phyloP scores from a whole-genome alignment of 2,329 filamentous ascomycete species.

The Aspergillus japonicus region DNA sequence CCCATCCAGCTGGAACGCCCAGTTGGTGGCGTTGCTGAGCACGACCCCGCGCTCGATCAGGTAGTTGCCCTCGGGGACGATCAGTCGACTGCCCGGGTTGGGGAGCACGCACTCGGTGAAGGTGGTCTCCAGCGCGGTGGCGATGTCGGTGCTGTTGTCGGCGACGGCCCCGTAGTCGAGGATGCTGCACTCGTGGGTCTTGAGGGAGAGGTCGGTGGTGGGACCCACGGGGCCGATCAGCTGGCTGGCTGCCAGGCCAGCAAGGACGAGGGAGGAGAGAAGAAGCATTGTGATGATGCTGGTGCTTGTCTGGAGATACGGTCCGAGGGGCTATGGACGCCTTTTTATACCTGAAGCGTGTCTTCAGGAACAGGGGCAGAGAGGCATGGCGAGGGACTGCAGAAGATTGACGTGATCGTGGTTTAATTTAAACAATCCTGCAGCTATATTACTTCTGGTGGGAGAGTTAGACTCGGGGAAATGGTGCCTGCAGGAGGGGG shows the following conservation, averaged over 20 bases:
- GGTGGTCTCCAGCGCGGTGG: constrained; percentile 26
- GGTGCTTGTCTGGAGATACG: background rate
- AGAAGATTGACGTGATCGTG: no score
- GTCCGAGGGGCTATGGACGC: no score
- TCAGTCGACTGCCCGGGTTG: constrained; percentile 24
- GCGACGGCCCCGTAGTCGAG: constrained; percentile 31
- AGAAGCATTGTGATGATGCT: background rate
- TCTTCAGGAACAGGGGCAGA: background rate
- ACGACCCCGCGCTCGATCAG: constrained; percentile 27
- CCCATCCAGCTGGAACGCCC: constrained; percentile 37
- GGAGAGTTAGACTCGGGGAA: no score
- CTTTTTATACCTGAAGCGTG: no score
- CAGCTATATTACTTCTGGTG: no score
- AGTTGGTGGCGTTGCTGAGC: constrained; percentile 32
- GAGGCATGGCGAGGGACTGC: background rate
- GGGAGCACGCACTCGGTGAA: constrained; percentile 26
- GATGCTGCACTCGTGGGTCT: constrained; percentile 33
- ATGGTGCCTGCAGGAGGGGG: no score
- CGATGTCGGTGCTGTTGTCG: constrained; percentile 34
- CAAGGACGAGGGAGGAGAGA: background rate
- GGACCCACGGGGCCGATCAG: constrained; percentile 28
- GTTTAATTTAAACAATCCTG: no score
- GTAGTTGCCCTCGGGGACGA: constrained; percentile 31
- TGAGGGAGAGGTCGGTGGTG: constrained; percentile 27
- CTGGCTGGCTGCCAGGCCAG: constrained; percentile 10